Conservation (phyloP, 1,284 basidiomycete genomes). For the Phlebopus sp. region DNA sequence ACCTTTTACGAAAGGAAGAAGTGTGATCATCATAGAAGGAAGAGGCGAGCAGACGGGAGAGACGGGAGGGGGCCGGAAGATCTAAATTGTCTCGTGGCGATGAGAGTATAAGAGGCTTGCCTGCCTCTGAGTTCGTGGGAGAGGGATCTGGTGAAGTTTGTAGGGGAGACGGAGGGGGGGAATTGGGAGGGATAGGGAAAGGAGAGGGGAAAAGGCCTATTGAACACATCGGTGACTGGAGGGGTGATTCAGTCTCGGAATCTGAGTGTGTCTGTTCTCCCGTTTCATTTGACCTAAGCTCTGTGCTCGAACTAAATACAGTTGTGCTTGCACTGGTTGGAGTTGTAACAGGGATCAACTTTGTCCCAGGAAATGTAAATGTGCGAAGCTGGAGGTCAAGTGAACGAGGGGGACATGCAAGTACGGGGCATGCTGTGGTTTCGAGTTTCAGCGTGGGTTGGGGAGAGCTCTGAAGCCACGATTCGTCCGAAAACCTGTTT, state of each 20-base stretch:
- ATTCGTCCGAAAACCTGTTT: slow-evolving; percentile 26
- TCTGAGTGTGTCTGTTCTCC: background rate
- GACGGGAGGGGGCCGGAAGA: slow-evolving; percentile 4
- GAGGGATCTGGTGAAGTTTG: background rate
- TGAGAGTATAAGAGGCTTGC: background rate
- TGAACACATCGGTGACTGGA: background rate
- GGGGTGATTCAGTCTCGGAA: background rate
- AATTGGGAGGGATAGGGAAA: too few relatives aligned
- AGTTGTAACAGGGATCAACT: slow-evolving; percentile 19
- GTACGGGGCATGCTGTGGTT: background rate
- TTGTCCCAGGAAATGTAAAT: slow-evolving; percentile 14
- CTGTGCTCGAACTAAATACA: slow-evolving; percentile 19
- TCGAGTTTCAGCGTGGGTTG: background rate
- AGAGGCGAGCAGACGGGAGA: slow-evolving; percentile 25
- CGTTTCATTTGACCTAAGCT: background rate
- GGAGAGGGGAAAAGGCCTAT: background rate
- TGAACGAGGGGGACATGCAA: slow-evolving; percentile 9
- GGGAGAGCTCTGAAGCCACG: slow-evolving; percentile 23
- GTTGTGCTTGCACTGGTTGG: slow-evolving; percentile 16
- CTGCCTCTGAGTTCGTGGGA: background rate
- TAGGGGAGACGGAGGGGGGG: too few relatives aligned
- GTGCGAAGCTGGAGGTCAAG: slow-evolving; percentile 14
- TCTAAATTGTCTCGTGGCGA: background rate
- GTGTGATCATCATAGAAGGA: slow-evolving; percentile 15
- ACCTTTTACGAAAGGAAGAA: background rate